Conservation (phyloP, 2,329 filamentous ascomycete genomes). For the Stachybotrys chartarum region DNA sequence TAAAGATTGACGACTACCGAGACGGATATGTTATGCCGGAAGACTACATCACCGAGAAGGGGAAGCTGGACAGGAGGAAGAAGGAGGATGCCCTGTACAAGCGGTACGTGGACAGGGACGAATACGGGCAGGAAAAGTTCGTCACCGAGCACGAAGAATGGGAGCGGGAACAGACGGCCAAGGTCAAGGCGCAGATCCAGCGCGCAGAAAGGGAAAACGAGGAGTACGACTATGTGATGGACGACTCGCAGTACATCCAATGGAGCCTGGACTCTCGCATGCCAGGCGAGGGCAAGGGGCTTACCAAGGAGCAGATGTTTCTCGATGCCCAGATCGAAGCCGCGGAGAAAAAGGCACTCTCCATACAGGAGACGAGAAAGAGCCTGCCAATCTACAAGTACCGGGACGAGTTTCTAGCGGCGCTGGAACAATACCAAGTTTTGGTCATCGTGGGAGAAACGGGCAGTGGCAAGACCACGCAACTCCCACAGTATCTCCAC, state of each 20-base stretch:
- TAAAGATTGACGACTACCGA: slow-evolving; percentile 82
- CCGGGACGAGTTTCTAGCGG: slow-evolving; percentile 77
- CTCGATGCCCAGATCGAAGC: slow-evolving; percentile 77
- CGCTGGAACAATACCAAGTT: slow-evolving; percentile 77
- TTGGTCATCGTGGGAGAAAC: slow-evolving; percentile 93
- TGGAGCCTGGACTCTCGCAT: slow-evolving; percentile 71
- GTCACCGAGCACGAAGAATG: slow-evolving; percentile 94
- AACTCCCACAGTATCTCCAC: slow-evolving; percentile 87
- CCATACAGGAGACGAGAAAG: slow-evolving; percentile 87
- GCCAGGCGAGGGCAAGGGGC: slow-evolving; percentile 61
- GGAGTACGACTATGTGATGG: slow-evolving; percentile 89
- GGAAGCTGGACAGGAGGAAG: slow-evolving; percentile 77
- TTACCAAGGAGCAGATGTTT: slow-evolving; percentile 73
- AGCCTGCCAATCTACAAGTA: slow-evolving; percentile 86
- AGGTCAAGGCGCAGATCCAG: slow-evolving; percentile 80
- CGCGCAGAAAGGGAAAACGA: slow-evolving; percentile 68
- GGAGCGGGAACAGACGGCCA: slow-evolving; percentile 83
- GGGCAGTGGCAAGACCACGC: slow-evolving; percentile 91
- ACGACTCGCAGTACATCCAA: slow-evolving; percentile 80
- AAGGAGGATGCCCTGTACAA: slow-evolving; percentile 89
- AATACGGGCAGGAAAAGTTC: slow-evolving; percentile 80
- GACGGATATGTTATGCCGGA: slow-evolving; percentile 93
- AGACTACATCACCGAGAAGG: slow-evolving; percentile 90
- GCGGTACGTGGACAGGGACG: slow-evolving; percentile 80
- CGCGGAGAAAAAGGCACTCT: slow-evolving; percentile 79